Base-by-base conservation (phyloP, 345 rosid genomes). In the Populus euphratica region DNA sequence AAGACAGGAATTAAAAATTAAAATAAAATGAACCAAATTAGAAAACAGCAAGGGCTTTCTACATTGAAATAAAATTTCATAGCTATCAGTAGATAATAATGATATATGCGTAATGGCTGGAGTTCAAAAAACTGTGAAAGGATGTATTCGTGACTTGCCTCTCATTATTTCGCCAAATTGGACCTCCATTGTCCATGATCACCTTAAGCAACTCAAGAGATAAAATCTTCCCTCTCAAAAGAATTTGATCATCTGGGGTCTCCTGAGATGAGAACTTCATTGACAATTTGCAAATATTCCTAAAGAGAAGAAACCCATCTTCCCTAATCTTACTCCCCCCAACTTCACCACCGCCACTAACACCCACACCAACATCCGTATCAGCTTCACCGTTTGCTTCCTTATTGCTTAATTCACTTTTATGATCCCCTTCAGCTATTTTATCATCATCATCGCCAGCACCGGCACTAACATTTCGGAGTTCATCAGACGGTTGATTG, bases 191-290 rank as follows among this genome's bases (percentile, higher is more conserved):
- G 81, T 87, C 89, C 83, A 91, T 85, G 67, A 94, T 65, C 67
- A 92, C 98, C 86, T 89, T 94, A 74, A 94, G 90, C 82, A 94
- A 85, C 83, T 94, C 96, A 74, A 95, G 83, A 35, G 97, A 95
- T 83, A 93, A 67, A 29, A 90, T 87, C 84, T 93, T 95, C 49
- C 99, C 99, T 76, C 98, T 91, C 85, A 95, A 80, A 70, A 95
- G 93, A 81, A 93, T 93, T 73, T 93, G 94, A 83, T 95, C 97
- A 86, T 95, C 99, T 3, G 96, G 87, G 76, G 87, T 91, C 81
- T 91, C 98, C 83, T 93, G 98, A 8, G 98, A 87, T 0, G 98
- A 91, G 84, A 88, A 93, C 85, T 93, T 95, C 99, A 95, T 95
- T 14, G 99, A 95, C 82, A 95, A 78, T 82, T 91, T 95, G 69